Conservation (phyloP, 768 basidiomycete genomes). For the Leccinum boreale region DNA sequence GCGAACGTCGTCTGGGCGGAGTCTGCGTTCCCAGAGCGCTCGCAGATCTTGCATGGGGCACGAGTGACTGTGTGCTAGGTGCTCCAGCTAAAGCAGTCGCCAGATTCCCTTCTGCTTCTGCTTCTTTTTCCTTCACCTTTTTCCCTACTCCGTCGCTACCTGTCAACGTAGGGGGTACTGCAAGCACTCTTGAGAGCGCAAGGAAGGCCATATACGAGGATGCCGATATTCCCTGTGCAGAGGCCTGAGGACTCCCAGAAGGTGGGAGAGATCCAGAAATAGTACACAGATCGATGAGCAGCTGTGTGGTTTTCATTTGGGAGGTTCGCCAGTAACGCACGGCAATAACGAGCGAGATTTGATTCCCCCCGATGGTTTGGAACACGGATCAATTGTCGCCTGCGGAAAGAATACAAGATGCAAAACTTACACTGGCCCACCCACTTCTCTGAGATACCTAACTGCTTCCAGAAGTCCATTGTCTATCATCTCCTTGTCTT, state of each 20-base stretch:
- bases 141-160: slow-evolving; percentile 25
- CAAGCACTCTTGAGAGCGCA: slow-evolving; percentile 59
- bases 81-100: slow-evolving; percentile 23
- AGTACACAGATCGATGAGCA: slow-evolving; percentile 91
- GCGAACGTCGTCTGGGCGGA: slow-evolving; percentile 63
- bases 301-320: slow-evolving; percentile 84
- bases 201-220: slow-evolving; percentile 82
- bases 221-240: slow-evolving; percentile 21
- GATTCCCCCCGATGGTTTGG: slow-evolving; percentile 66
- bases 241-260: slow-evolving; percentile 19
- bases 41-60: slow-evolving; percentile 4
- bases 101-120: slow-evolving; percentile 20
- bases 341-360: slow-evolving; percentile 84
- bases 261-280: slow-evolving; percentile 49
- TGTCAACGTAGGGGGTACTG: slow-evolving; percentile 39
- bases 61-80: slow-evolving; percentile 17
- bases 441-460: slow-evolving; percentile 72
- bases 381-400: not conserved
- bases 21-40: slow-evolving; percentile 20
- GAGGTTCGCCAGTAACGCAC: slow-evolving; percentile 75
- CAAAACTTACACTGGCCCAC: slow-evolving; percentile 66
- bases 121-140: slow-evolving; percentile 12
- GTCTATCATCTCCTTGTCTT: slow-evolving; percentile 35
- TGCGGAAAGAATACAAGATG: not conserved
- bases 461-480: slow-evolving; percentile 68